Evolutionary conservation across 225 moss, liverwort and hornwort species (phyloP), one percentile per base, ranked within the genome.

Genomic region (Bryoerythrophyllum caledonicum): DNA sequence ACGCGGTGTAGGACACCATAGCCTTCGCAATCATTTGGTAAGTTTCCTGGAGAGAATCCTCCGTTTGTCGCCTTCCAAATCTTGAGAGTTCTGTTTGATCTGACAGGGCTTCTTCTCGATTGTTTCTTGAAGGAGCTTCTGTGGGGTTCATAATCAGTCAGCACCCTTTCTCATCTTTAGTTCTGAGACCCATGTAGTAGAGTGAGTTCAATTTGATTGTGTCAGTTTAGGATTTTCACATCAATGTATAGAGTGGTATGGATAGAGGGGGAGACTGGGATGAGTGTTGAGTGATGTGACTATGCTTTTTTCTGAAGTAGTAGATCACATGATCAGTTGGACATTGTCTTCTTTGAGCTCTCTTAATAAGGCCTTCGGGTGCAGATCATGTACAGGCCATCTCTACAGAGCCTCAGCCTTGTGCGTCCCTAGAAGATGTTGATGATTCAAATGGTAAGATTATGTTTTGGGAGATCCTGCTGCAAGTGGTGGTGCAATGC

Each of bases 301-400:
- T n/a, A n/a, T n/a, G n/a, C n/a, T n/a, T 70, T 64, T 64, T 49
- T 49, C 5, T 16, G 1, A 26, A 6, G 0, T 8, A 58, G 71
- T 55, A 60, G 74, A 53, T 49, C 51, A 49, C 21, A 63, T 27
- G 73, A 54, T 46, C 51, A 62, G 58, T 53, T 64, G 1, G 21
- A 63, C 32, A 49, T 69, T 75, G 53, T 80, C 5, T 32, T 62
- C 23, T 57, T 77, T 69, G 85, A 65, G 72, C 75, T 82, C 70
- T 70, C 64, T 82, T 85, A 81, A 85, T 85, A 88, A 85, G 85
- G 73, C 72, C 80, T 82, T 87, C 56, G 80, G 88, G 60, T 88
- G 88, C 82, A 88, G 82, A 85, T 80, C 65, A 80, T 81, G 78
- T 82, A 79, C 88, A 85, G 85, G 88, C 56, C 82, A 88, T 82